Evolutionary conservation across 352 stramenopile genomes (phyloP), one percentile per base, ranked within the genome.

Genomic region (Achlya hypogyna): DNA sequence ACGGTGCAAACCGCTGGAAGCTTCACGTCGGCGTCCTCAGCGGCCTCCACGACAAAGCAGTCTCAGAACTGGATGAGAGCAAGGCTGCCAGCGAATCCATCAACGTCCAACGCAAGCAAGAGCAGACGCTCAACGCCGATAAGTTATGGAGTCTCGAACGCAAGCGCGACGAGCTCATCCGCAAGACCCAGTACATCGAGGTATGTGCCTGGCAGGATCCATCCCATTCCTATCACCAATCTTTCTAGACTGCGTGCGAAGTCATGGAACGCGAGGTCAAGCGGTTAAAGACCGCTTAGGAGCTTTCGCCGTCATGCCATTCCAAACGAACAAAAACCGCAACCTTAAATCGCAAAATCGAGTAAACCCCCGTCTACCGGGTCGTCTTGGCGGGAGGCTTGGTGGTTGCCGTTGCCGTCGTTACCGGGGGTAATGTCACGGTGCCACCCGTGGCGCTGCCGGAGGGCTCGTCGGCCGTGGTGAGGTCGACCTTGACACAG

Each of bases 1-100:
- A 91, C 62, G 82, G 81, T 8, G 74, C 81, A 12, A 88, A 88
- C 54, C 62, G 87, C 43, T 82, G 73, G 66, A 89, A 93, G 64
- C 71, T 81, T 14, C 76, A 80, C 0, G 76, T 79, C 0, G 75
- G 78, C 5, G 66, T 91, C n/a, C 49, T 93, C 34, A 79, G 88
- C 53, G 82, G 81, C 14, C 49, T 91, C 51, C 84, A 86, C 42
- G 71, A 78, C 28, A 69, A 53, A 16, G 69, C 77, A 63, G 72
- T 75, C 47, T 75, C 73, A 12, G 69, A 65, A 51, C 51, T 91
- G 40, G 59, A 71, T 42, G 71, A 77, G 35, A 73, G 71, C 4
- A 81, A 82, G 47, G 56, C 62, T 0, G 65, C 63, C 16, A 76
- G 72, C 4, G 79, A 87, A n/a, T 64, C 72, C 27, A 75, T 89